Conservation (phyloP, 164 flowering plant species). For the Brasenia schreberi region DNA sequence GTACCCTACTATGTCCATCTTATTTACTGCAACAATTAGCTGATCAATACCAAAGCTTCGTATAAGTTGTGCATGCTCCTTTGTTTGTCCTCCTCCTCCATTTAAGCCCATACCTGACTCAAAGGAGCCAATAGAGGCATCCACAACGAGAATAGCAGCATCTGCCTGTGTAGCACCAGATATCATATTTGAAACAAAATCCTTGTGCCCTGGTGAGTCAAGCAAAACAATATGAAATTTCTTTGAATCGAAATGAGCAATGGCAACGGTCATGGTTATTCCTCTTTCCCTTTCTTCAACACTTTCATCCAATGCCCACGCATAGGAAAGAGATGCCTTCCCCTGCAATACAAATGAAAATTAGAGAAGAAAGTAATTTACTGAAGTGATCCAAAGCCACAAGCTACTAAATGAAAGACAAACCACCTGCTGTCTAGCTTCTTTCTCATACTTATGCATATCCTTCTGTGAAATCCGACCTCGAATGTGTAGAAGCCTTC, state of each 20-base stretch:
- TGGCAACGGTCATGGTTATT: constrained; percentile 92
- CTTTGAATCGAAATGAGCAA: constrained; percentile 76
- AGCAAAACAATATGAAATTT: constrained; percentile 82
- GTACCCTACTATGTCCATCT: constrained; percentile 79
- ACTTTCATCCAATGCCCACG: constrained; percentile 98
- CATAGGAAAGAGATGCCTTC: constrained; percentile 95
- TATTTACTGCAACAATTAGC: constrained; percentile 79
- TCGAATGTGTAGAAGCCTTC: constrained; percentile 70
- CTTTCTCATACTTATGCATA: constrained; percentile 90
- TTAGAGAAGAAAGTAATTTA: neutral
- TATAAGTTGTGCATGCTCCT: constrained; percentile 89
- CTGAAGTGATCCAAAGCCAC: neutral
- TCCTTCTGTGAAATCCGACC: constrained; percentile 78
- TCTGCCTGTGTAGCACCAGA: constrained; percentile 98
- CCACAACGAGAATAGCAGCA: constrained; percentile 85
- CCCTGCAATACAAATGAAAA: constrained; percentile 35
- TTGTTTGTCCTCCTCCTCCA: constrained; percentile 63
- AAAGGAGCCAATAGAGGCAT: constrained; percentile 85
- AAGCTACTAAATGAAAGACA: too few relatives aligned
- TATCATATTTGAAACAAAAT: constrained; percentile 98
- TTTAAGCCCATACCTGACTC: constrained; percentile 71
- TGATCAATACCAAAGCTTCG: constrained; percentile 98
- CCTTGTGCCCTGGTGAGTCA: constrained; percentile 98
- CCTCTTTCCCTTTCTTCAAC: constrained; percentile 96
- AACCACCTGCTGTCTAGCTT: constrained; percentile 61